Conservation (phyloP, 192 early-diverging fungal genomes). For the Backusella mclennaniae region DNA sequence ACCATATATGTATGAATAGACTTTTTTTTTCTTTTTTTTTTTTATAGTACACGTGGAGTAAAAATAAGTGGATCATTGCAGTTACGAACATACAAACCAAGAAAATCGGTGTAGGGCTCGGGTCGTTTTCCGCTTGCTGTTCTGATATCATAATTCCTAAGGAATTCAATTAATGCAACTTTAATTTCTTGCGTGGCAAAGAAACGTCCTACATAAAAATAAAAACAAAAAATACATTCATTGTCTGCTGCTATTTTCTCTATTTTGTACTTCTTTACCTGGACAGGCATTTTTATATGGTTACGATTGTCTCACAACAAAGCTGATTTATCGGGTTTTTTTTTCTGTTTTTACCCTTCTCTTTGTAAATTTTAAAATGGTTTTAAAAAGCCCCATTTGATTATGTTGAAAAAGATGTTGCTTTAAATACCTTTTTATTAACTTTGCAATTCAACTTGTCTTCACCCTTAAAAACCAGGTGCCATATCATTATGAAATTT, state of each 20-base stretch:
- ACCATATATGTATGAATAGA: neutral
- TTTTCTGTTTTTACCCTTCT: neutral
- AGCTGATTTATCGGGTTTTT: neutral
- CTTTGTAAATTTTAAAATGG: neutral
- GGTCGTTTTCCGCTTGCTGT: neutral
- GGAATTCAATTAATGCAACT: slow-evolving; percentile 11
- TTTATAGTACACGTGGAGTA: neutral
- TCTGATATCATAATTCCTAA: slow-evolving; percentile 21
- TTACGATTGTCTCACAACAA: neutral
- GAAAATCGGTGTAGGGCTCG: slow-evolving; percentile 7
- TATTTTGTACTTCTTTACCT: slow-evolving; percentile 6
- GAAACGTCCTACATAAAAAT: slow-evolving; percentile 9
- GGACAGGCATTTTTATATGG: neutral
- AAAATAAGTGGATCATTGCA: slow-evolving; percentile 7
- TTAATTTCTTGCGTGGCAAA: slow-evolving; percentile 34
- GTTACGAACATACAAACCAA: neutral
- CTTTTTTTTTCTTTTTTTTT: neutral
- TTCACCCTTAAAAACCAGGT: neutral
- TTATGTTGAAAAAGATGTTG: neutral
- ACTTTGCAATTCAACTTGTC: neutral
- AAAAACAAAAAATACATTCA: neutral
- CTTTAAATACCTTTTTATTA: neutral
- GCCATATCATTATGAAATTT: neutral
- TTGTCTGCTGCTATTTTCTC: neutral
- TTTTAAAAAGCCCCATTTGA: too few species aligned